Evolutionary conservation across 108 stramenopile genomes (phyloP), one percentile per base, ranked within the genome.

Genomic region (Chaetoceros muelleri): DNA sequence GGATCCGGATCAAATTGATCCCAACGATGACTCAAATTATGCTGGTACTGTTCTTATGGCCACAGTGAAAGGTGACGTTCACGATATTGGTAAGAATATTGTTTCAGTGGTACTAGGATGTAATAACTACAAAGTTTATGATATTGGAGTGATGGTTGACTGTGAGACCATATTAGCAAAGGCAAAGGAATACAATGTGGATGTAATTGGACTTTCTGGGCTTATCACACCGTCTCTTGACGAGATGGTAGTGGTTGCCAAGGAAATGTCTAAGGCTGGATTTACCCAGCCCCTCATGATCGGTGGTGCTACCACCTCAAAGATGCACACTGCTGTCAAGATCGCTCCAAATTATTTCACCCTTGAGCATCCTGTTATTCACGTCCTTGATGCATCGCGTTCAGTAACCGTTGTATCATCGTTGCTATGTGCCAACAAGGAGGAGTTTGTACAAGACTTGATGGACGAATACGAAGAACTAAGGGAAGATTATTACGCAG

Each of bases 1-100:
- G 18, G 87, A 96, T 61, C 94, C 95, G 31, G 77, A 71, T 30
- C 77, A 72, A 10, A 61, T 88, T 54, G 78, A 90, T 50, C 72
- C 74, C 25, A 76, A 95, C 46, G 91, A 94, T 62, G 94, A 87
- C 58, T 90, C 87, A 17, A 79, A 87, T 46, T 94, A 69, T 65
- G 91, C 91, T 45, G 88, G 77, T 65, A 72, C 63, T 67, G 91
- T 99, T 28, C 77, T 99, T 7, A 96, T 99, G 78, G 99, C 99
- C 18, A 99, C 99, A 24, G 99, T 99, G 17, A 98, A 98, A 69
- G 99, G 99, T 30, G 99, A 99, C 69, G 99, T 99, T 24, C 99
- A 99, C 71, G 99, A 99, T 60, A 99, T 99, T 55, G 99, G 99
- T 53, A 99, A 99, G 75, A 99, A 99, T 73, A 99, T 99, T 70